Evolutionary conservation across 116 monocot species (phyloP).

Genomic region (Posidonia oceanica): DNA sequence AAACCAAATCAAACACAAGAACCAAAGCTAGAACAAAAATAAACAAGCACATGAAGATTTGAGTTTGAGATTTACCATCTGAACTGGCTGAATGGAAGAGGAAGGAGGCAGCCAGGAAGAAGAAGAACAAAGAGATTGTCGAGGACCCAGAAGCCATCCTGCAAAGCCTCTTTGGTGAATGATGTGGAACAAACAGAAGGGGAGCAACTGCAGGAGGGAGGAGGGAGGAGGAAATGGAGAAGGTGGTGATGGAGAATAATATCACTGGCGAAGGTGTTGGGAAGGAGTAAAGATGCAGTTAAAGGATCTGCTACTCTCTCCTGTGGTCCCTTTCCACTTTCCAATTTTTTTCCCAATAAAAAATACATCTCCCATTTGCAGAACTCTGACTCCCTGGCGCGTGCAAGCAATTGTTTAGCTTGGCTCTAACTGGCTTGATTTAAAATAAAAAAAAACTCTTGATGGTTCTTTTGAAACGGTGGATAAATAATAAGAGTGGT

Average conservation of each 20-base stretch:
- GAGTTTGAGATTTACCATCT: slow-evolving; percentile 1
- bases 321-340: too few species aligned
- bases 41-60: neutral
- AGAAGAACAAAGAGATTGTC: neutral
- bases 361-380: too few species aligned
- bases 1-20: neutral
- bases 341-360: too few species aligned
- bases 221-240: neutral
- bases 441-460: too few species aligned
- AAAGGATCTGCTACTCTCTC: neutral
- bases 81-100: neutral
- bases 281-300: neutral
- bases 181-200: neutral
- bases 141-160: slow-evolving; percentile 3
- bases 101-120: neutral
- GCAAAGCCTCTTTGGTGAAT: neutral
- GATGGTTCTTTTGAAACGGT: too few species aligned
- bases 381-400: too few species aligned
- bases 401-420: too few species aligned
- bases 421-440: too few species aligned
- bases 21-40: neutral
- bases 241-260: neutral
- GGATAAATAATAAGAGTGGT: too few species aligned
- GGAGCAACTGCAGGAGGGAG: too few species aligned
- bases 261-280: neutral